Evolutionary conservation across 768 basidiomycete species (phyloP).

Genomic region (Mycena leptocephala): DNA sequence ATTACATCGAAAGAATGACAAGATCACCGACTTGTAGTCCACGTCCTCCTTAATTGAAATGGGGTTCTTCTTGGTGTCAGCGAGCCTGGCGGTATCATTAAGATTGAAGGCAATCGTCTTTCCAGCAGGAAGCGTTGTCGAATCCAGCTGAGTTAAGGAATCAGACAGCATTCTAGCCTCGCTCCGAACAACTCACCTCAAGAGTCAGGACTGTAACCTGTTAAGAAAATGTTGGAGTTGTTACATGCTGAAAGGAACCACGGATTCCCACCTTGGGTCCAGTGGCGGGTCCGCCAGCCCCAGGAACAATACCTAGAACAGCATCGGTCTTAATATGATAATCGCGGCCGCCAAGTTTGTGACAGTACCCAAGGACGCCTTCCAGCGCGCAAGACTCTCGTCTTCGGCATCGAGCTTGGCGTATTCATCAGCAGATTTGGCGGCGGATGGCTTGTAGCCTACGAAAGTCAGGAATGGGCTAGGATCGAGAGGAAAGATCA

Average conservation of each 20-base stretch:
- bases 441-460: slow-evolving; percentile 85
- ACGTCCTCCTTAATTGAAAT: slow-evolving; percentile 87
- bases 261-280: slow-evolving; percentile 76
- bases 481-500: slow-evolving; percentile 17
- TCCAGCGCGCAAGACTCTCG: slow-evolving; percentile 96
- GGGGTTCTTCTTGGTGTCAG: slow-evolving; percentile 84
- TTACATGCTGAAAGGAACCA: background rate
- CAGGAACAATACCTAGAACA: slow-evolving; percentile 72
- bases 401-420: slow-evolving; percentile 91
- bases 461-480: slow-evolving; percentile 28
- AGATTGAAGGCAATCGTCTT: slow-evolving; percentile 82
- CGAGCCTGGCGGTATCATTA: slow-evolving; percentile 59
- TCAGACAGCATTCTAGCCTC: background rate
- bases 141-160: slow-evolving; percentile 62
- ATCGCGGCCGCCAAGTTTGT: slow-evolving; percentile 52
- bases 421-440: slow-evolving; percentile 86
- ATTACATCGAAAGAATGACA: background rate
- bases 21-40: slow-evolving; percentile 83
- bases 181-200: slow-evolving; percentile 52
- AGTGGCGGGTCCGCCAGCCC: slow-evolving; percentile 54
- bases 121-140: slow-evolving; percentile 76
- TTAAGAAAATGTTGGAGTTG: slow-evolving; percentile 41
- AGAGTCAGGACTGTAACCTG: slow-evolving; percentile 84
- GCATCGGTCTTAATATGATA: slow-evolving; percentile 76
- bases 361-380: slow-evolving; percentile 90